Evolutionary conservation across 2,329 filamentous ascomycete genomes (phyloP).

Genomic region (Dissoconium aciculare): DNA sequence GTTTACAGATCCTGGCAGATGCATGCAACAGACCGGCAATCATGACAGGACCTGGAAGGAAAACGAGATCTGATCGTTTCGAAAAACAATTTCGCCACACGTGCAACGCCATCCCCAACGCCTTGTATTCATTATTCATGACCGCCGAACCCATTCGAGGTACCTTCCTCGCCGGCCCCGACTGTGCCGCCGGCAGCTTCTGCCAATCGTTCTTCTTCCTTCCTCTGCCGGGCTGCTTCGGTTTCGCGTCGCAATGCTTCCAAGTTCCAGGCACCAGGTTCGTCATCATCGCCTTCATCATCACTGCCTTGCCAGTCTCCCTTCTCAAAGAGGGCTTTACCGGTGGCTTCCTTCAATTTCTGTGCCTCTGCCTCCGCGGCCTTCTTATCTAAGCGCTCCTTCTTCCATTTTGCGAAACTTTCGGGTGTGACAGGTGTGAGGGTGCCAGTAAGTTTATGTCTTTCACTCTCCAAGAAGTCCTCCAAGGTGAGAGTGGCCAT

Average conservation of each 20-base stretch:
- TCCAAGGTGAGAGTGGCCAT: slow-evolving; percentile 88
- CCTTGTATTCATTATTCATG: too few relatives aligned
- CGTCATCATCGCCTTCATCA: slow-evolving; percentile 49
- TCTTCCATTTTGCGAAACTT: slow-evolving; percentile 92
- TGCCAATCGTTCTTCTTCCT: slow-evolving; percentile 58
- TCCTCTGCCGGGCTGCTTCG: slow-evolving; percentile 54
- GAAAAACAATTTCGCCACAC: too few relatives aligned
- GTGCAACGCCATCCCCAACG: too few relatives aligned
- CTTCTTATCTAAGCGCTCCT: slow-evolving; percentile 88
- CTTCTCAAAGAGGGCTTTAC: slow-evolving; percentile 87
- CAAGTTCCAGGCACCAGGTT: slow-evolving; percentile 57
- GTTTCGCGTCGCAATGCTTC: slow-evolving; percentile 74
- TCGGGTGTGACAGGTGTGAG: slow-evolving; percentile 90
- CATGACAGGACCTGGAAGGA: too few relatives aligned
- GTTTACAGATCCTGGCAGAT: too few relatives aligned
- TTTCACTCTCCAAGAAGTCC: slow-evolving; percentile 91
- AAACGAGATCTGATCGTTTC: too few relatives aligned
- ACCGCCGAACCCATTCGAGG: too few relatives aligned
- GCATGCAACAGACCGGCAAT: too few relatives aligned
- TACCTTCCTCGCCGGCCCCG: slow-evolving; percentile 2
- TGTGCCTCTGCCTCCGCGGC: slow-evolving; percentile 80
- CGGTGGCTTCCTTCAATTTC: slow-evolving; percentile 87
- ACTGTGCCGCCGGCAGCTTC: slow-evolving; percentile 7
- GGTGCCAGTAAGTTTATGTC: slow-evolving; percentile 82
- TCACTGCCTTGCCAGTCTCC: slow-evolving; percentile 69